Percentiles rank a stretch among this genome's conserved stretches.
Conservation (phyloP, 2,329 filamentous ascomycete genomes). For the Diplodia corticola region DNA sequence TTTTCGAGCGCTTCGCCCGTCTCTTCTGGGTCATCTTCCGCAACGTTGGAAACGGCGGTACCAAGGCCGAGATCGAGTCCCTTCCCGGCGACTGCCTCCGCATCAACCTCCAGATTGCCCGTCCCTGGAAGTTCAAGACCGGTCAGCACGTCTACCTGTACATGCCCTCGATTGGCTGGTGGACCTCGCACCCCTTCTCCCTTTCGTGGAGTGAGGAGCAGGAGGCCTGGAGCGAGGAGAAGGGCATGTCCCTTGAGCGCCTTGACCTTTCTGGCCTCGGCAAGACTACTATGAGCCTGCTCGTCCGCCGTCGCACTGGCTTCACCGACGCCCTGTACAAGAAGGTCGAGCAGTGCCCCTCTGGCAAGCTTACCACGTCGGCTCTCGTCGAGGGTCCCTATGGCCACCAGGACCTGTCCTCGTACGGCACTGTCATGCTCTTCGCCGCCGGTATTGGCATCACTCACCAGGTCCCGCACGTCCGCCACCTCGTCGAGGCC, state of each 20-base stretch:
- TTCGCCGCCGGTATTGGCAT: constrained; percentile 94
- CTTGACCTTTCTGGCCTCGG: constrained; percentile 41
- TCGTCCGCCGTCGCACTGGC: constrained; percentile 84
- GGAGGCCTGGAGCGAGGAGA: constrained; percentile 41
- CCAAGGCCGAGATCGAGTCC: constrained; percentile 69
- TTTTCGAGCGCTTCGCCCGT: constrained; percentile 61
- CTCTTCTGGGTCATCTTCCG: constrained; percentile 62
- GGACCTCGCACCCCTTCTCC: constrained; percentile 78
- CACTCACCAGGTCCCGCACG: constrained; percentile 88
- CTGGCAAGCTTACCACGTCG: constrained; percentile 60
- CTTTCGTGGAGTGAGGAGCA: constrained; percentile 74
- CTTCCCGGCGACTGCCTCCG: constrained; percentile 74
- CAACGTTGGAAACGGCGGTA: constrained; percentile 67
- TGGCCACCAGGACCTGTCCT: constrained; percentile 78
- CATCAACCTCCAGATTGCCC: constrained; percentile 71
- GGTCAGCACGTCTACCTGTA: constrained; percentile 81
- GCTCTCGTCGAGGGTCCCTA: constrained; percentile 91
- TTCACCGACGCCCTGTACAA: constrained; percentile 82
- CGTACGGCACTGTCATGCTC: constrained; percentile 87
- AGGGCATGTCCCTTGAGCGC: constrained; percentile 53
- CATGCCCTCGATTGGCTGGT: constrained; percentile 69
- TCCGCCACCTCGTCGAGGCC: constrained; percentile 63
- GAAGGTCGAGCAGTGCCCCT: constrained; percentile 59
- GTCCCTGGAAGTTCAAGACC: constrained; percentile 73
- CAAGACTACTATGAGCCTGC: constrained; percentile 69